Evolutionary conservation across 2,329 filamentous ascomycete genomes (phyloP).

Genomic region (Dothistroma septosporum): DNA sequence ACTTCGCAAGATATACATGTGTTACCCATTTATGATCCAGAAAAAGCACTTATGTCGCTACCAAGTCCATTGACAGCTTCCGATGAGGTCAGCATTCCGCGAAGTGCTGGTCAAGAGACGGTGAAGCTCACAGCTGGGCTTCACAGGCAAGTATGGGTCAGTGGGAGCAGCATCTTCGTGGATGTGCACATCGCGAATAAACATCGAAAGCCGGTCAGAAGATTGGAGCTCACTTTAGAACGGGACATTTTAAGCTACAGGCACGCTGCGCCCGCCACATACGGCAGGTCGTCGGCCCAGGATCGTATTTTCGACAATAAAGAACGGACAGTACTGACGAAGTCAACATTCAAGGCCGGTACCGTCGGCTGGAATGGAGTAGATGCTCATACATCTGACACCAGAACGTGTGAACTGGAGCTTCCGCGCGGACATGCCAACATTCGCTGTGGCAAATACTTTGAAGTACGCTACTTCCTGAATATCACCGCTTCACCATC

Average conservation of each 20-base stretch:
- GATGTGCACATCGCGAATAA: constrained; percentile 52
- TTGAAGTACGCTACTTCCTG: constrained; percentile 54
- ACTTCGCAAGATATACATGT: constrained; percentile 49
- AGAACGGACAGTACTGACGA: constrained; percentile 46
- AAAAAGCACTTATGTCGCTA: constrained; percentile 52
- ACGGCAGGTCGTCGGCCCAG: constrained; percentile 48
- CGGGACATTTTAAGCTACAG: constrained; percentile 50
- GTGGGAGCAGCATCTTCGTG: constrained; percentile 52
- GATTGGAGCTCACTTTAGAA: constrained; percentile 51
- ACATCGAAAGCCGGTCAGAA: constrained; percentile 48
- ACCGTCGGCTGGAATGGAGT: constrained; percentile 47
- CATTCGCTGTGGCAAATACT: constrained; percentile 52
- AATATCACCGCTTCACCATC: constrained; percentile 47
- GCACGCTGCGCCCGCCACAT: constrained; percentile 46
- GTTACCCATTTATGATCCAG: constrained; percentile 53
- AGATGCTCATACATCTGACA: constrained; percentile 43
- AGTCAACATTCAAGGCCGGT: constrained; percentile 42
- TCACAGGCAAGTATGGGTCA: constrained; percentile 57
- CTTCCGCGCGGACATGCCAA: constrained; percentile 50
- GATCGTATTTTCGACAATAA: constrained; percentile 52
- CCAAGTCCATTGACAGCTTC: constrained; percentile 50
- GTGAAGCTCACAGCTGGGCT: constrained; percentile 50
- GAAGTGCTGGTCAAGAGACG: constrained; percentile 40
- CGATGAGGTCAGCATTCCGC: constrained; percentile 45
- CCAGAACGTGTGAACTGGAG: constrained; percentile 48